Base-by-base conservation (phyloP, 495 filamentous ascomycete genomes). In the Neurospora sp. region DNA sequence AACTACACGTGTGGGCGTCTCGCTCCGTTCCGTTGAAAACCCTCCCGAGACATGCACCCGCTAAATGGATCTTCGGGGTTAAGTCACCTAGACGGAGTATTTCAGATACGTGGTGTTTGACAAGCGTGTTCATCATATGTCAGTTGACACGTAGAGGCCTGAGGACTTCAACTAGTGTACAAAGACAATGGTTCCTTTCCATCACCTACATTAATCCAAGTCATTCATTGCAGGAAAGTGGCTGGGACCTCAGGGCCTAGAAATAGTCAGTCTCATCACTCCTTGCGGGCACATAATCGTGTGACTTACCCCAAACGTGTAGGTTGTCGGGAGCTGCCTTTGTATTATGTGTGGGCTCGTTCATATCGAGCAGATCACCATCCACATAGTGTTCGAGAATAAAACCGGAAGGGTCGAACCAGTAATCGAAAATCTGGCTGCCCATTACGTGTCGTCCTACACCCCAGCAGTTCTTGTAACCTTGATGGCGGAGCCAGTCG, bases 391-490 rank as follows among this genome's bases (percentile, higher is more conserved):
- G 86, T 81, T 93, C 90, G 75, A 89, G 75, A 68, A 89, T 88
- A 72, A 88, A 88, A 4, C 85, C 82, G n/a, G 83, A 85, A 0
- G 88, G 86, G 79, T 94, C 91, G 71, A 86, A 86, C 86, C 91
- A 89, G 81, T 94, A 92, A 78, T 94, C 92, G 69, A 95, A 86
- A 48, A 90, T 84, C 78, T 89, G 87, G 76, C 86, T 85, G 70
- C 89, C 85, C 82, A 93, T 79, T 70, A 91, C 83, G 85, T 93
- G 89, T 80, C 92, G 76, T 75, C 92, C 84, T 73, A 91, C 87
- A 1, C 91, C 91, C 92, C 92, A 94, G 71, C 90, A 90, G 72
- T 86, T 87, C 72, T 86, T 83, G 77, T 92, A 91, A 2, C 87
- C 87, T 78, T 90, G 88, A 72, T 86, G 78, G 0, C 83, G 83